Evolutionary conservation across 2,329 filamentous ascomycete genomes (phyloP).

Genomic region (Cytospora mali): DNA sequence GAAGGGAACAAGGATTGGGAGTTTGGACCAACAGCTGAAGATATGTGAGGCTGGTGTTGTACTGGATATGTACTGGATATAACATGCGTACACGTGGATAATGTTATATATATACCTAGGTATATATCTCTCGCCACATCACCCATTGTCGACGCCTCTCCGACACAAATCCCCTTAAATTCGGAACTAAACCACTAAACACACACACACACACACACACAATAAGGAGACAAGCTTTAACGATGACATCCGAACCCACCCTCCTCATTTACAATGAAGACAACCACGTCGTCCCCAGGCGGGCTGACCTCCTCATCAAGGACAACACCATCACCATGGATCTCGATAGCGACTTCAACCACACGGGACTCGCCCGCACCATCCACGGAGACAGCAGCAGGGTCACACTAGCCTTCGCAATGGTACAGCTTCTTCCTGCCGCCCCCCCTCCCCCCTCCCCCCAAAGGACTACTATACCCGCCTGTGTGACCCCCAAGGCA

Average conservation of each 20-base stretch:
- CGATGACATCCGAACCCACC: constrained; percentile 16
- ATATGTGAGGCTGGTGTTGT: too few relatives aligned
- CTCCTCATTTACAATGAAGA: constrained; percentile 23
- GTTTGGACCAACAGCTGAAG: too few relatives aligned
- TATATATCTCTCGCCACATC: not conserved
- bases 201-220: too few relatives aligned
- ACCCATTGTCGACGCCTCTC: not conserved
- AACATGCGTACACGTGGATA: too few relatives aligned
- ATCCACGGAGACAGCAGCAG: constrained; percentile 38
- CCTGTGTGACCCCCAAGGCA: constrained; percentile 38
- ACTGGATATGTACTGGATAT: too few relatives aligned
- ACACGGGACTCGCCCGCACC: constrained; percentile 38
- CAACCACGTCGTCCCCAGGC: constrained; percentile 14
- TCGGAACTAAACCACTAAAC: too few relatives aligned
- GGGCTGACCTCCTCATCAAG: constrained; percentile 24
- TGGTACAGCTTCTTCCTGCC: constrained; percentile 46
- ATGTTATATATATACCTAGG: too few relatives aligned
- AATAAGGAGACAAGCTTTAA: not conserved
- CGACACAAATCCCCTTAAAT: not conserved
- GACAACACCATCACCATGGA: constrained; percentile 8
- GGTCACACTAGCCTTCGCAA: constrained; percentile 46
- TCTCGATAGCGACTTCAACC: constrained; percentile 30
- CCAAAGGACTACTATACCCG: constrained; percentile 41
- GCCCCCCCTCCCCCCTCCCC: constrained; percentile 39
- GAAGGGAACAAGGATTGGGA: too few relatives aligned